Conservation (phyloP, 2,329 filamentous ascomycete species). For the Pseudocercospora ulei region DNA sequence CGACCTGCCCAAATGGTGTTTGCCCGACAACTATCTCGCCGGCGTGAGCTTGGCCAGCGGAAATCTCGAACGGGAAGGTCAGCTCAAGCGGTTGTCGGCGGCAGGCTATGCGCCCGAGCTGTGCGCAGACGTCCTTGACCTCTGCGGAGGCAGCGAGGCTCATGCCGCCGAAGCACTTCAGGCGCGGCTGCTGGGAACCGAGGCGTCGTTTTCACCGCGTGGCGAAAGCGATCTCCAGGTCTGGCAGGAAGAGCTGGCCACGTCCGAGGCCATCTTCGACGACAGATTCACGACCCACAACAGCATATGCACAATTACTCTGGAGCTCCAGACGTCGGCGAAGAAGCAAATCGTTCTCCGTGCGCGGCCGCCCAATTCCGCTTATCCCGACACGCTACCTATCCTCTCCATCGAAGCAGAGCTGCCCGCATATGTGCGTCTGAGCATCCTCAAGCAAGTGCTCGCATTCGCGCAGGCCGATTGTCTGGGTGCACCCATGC, state of each 20-base stretch:
- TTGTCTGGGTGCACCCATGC: constrained; percentile 74
- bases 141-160: constrained; percentile 60
- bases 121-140: constrained; percentile 66
- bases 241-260: constrained; percentile 79
- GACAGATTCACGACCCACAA: constrained; percentile 52
- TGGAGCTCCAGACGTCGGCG: constrained; percentile 45
- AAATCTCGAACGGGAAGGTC: constrained; percentile 69
- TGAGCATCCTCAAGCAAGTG: constrained; percentile 73
- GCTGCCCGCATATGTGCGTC: constrained; percentile 82
- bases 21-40: constrained; percentile 84
- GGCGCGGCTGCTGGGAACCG: constrained; percentile 48
- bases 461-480: constrained; percentile 60
- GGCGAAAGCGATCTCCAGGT: constrained; percentile 39
- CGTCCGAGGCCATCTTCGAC: constrained; percentile 76
- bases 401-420: constrained; percentile 59
- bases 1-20: constrained; percentile 81
- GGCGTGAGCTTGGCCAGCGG: constrained; percentile 78
- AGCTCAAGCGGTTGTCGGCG: constrained; percentile 69
- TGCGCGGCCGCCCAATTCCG: constrained; percentile 56
- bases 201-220: constrained; percentile 31
- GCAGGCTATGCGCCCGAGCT: constrained; percentile 80
- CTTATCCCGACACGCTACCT: constrained; percentile 61
- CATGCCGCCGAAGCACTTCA: constrained; percentile 73
- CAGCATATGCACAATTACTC: constrained; percentile 57
- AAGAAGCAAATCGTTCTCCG: constrained; percentile 48